phyloP scores from a whole-genome alignment of 495 filamentous ascomycete species.

The Neurospora tetraspora region DNA sequence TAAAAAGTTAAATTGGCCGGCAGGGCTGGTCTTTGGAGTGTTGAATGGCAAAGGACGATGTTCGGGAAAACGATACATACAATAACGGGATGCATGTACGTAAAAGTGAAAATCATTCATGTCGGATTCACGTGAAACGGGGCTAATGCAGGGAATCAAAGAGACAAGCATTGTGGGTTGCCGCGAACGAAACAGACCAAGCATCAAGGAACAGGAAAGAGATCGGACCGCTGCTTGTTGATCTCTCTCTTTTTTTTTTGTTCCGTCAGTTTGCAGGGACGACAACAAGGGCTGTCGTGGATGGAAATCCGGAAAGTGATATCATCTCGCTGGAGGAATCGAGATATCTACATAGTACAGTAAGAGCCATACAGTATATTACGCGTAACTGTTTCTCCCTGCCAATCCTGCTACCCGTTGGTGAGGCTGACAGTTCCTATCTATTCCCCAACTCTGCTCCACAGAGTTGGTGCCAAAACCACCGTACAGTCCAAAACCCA shows the following conservation, averaged over 20 bases:
- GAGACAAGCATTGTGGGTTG: neutral
- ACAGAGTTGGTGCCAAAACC: too few species aligned
- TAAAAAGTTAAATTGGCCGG: neutral
- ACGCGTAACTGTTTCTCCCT: neutral
- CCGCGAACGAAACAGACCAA: neutral
- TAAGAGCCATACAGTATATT: neutral
- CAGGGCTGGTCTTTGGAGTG: neutral
- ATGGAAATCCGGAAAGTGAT: neutral
- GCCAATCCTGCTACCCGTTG: neutral
- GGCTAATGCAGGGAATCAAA: neutral
- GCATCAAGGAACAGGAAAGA: neutral
- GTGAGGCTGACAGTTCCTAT: too few species aligned
- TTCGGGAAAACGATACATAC: neutral
- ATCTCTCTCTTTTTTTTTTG: neutral
- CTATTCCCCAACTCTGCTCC: too few species aligned
- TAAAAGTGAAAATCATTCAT: neutral
- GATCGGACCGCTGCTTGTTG: neutral
- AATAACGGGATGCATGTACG: neutral
- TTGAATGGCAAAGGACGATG: neutral
- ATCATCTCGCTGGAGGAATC: neutral
- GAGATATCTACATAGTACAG: neutral
- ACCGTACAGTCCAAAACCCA: too few species aligned
- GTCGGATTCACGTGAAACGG: neutral
- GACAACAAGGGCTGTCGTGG: neutral
- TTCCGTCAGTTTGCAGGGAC: neutral